Base-by-base conservation (phyloP, 2,329 filamentous ascomycete species). In the Endothia cerciana region DNA sequence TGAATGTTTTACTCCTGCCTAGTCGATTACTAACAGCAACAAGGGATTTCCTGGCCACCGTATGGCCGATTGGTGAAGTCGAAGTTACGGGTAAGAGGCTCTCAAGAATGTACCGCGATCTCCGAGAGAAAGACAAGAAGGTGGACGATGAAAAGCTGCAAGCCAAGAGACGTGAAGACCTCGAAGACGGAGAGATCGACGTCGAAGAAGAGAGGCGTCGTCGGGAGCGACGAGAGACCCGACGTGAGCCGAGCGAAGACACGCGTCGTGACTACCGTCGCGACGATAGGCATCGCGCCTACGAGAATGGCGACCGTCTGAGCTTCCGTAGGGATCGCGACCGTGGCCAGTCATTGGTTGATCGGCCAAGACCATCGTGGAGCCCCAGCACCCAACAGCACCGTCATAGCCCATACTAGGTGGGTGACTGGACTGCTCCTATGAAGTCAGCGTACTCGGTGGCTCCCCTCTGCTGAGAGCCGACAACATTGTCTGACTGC, bases 41-140 rank as follows among this genome's bases (percentile, higher is more conserved):
- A 45, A 77, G 76, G 77, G 76, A 77, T 62, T 78, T 78, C 63
- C 64, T 78, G 62, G 77, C 76, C 4, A 77, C 76, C 8, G 77
- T 78, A 62, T 78, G 77, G 77, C 77, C 77, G 13, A 72, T 78
- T 30, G 75, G 76, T 33, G 75, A 78, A 6, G 73, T 77, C 38
- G 75, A 73, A 19, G 76, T 78, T 7, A 75, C 76, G 0, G 77
- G 77, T 25, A 72, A 73, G 68, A 73, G 76, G 60, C 73, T 78
- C 25, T 75, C 77, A 45, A 72, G 71, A 47, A 78, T 78, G 76
- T 78, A 76, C 69, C 71, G 74, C 38, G 73, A 75, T 7, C 73
- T 78, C 28, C 65, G 72, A 30, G 73, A 75, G 41, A 76, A 76
- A 68, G 75, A 77, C 63, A 72, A 72, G 57, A 71, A 72, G 17